Base-by-base conservation (phyloP, 106 monocot species). In the Acorus gramineus region DNA sequence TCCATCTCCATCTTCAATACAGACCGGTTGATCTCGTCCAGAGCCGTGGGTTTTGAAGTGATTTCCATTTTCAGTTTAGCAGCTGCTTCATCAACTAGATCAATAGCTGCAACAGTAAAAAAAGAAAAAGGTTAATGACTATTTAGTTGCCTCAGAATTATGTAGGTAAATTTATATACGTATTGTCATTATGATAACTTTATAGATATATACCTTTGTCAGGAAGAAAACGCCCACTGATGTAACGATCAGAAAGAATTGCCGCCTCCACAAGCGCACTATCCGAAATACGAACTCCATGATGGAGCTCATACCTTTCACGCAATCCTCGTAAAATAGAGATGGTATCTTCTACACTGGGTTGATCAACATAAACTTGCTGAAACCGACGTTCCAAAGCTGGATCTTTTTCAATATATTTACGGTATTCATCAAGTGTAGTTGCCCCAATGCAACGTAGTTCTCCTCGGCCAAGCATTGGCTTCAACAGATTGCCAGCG, bases 31-130 rank as follows among this genome's bases (percentile, higher is more conserved):
- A 99, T 99, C 73, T 99, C 98, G 89, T 99, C 98, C 45, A 99
- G 57, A 63, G 79, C 81, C 62, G 89, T 99, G 56, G 98, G 98
- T 61, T 99, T 92, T 8, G 98, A 99, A 52, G 98, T 99, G 59
- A 99, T 99, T 73, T 99, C 98, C 92, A 99, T 92, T 71, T 99
- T 99, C 63, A 99, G 66, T 66, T 99, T 99, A n/a, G 98, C 98
- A 75, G 98, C 98, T 59, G 98, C 85, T 69, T 99, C 98, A 71
- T 99, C 98, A 53, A 99, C 92, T 55, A 99, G 74, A 72, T 99
- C 98, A 77, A 99, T 99, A 60, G 98, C 98, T 98, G 81, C 60
- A 64, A 11, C 6, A 50, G 47, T 4, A 47, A 11, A 63, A 11
- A 11, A 11, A 71, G 63, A 71, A 42, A 28, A 28, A 28, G 28